These are phyloP conservation scores for Perkinsus marinus DNA, from an alignment of 169 alveolate genomes.

Conservation along the genomic window DNA sequence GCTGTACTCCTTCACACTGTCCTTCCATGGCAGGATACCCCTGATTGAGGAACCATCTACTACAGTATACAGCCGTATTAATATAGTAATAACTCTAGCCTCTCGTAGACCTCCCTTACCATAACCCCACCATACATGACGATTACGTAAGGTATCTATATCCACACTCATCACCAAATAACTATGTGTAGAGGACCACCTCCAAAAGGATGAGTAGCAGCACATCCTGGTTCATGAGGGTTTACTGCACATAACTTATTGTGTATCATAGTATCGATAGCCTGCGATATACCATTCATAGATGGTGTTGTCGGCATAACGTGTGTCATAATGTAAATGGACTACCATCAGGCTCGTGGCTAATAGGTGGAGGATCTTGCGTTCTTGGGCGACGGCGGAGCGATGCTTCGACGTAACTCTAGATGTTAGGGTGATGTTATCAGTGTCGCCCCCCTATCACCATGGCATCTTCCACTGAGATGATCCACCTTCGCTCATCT, in stretches of 20 bases:
- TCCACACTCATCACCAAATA: no score
- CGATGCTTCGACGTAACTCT: neutral
- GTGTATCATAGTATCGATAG: neutral
- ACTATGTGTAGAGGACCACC: no score
- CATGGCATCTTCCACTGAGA: neutral
- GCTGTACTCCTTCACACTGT: neutral
- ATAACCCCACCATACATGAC: neutral
- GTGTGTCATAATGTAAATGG: neutral
- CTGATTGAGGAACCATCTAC: neutral
- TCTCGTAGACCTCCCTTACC: neutral
- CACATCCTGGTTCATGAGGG: neutral
- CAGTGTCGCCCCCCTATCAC: neutral
- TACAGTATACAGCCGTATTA: no score
- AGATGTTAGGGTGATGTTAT: neutral
- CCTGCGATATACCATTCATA: neutral
- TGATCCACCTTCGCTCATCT: conserved; percentile 13
- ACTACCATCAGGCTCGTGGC: no score
- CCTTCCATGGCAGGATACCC: neutral
- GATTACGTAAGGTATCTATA: neutral
- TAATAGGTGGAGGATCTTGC: no score
- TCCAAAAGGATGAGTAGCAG: neutral
- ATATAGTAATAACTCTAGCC: neutral
- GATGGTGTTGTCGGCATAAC: neutral
- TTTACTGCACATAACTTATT: neutral
- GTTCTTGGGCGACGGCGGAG: neutral